Conservation (phyloP, 2,329 filamentous ascomycete species). For the Pyrenochaeta sp. region DNA sequence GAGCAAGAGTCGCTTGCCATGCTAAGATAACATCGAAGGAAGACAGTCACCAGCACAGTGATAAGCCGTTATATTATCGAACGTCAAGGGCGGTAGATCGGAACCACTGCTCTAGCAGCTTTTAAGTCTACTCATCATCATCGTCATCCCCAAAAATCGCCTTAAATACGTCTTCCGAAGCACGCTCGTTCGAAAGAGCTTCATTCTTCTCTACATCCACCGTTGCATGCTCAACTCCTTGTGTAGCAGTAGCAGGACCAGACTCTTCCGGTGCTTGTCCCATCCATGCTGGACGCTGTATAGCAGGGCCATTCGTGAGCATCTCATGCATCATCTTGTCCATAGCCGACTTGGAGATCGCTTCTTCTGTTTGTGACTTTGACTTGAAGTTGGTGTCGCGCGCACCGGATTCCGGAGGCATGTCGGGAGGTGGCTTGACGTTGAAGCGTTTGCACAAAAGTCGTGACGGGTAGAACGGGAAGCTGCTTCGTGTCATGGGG, state of each 20-base stretch:
- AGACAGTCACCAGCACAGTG: too few relatives aligned
- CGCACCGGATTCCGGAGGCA: conserved; percentile 58
- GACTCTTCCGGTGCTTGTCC: conserved; percentile 11
- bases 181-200: conserved; percentile 75
- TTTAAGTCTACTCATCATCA: conserved; percentile 53
- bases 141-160: conserved; percentile 94
- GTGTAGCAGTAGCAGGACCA: conserved; percentile 5
- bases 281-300: conserved; percentile 45
- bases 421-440: conserved; percentile 76
- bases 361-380: conserved; percentile 49
- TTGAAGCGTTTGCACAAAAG: conserved; percentile 95
- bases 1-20: too few relatives aligned
- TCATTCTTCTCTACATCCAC: conserved; percentile 81
- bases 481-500: conserved; percentile 76
- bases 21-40: too few relatives aligned
- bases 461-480: conserved; percentile 80
- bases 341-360: conserved; percentile 64
- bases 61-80: neutral
- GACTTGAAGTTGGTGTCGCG: conserved; percentile 41
- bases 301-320: conserved; percentile 33
- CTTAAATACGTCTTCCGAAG: conserved; percentile 83
- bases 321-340: conserved; percentile 46
- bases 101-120: neutral
- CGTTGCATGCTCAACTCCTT: conserved; percentile 31
- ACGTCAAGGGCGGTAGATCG: neutral